Percentiles rank a stretch among this genome's conserved stretches.
Conservation (phyloP, 768 basidiomycete genomes). For the Xerocomellus chrysenteron region DNA sequence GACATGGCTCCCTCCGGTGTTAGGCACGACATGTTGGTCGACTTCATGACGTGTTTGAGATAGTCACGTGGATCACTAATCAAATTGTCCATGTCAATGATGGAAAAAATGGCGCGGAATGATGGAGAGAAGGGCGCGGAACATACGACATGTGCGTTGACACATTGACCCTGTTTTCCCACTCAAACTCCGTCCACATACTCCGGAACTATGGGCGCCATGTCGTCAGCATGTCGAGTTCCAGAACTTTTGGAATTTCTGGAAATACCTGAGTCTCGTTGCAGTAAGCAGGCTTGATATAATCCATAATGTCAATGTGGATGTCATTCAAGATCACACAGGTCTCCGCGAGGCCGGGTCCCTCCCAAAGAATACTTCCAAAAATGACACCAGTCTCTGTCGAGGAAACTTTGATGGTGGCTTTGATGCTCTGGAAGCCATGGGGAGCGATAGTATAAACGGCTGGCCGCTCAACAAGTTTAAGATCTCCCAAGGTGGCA, state of each 20-base stretch:
- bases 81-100: background rate
- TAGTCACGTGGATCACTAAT: slow-evolving; percentile 81
- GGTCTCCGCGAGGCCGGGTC: slow-evolving; percentile 79
- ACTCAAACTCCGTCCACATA: slow-evolving; percentile 99
- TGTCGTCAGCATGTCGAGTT: slow-evolving; percentile 1
- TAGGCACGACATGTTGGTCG: slow-evolving; percentile 96
- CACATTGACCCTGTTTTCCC: slow-evolving; percentile 99
- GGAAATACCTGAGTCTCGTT: slow-evolving; percentile 81
- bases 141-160: slow-evolving; percentile 78
- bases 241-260: background rate
- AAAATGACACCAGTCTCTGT: slow-evolving; percentile 99
- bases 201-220: slow-evolving; percentile 69
- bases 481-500: slow-evolving; percentile 94
- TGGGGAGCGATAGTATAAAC: slow-evolving; percentile 94
- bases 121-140: background rate
- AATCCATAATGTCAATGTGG: slow-evolving; percentile 86
- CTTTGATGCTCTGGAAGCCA: slow-evolving; percentile 97
- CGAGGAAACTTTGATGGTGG: slow-evolving; percentile 96
- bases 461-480: slow-evolving; percentile 93
- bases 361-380: slow-evolving; percentile 96
- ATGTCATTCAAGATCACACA: slow-evolving; percentile 96
- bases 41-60: slow-evolving; percentile 91
- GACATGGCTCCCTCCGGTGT: slow-evolving; percentile 86
- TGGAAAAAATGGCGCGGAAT: slow-evolving; percentile 11
- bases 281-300: slow-evolving; percentile 70